Base-by-base conservation (phyloP, 23 red algal species). In the Gracilaria vermiculophylla region DNA sequence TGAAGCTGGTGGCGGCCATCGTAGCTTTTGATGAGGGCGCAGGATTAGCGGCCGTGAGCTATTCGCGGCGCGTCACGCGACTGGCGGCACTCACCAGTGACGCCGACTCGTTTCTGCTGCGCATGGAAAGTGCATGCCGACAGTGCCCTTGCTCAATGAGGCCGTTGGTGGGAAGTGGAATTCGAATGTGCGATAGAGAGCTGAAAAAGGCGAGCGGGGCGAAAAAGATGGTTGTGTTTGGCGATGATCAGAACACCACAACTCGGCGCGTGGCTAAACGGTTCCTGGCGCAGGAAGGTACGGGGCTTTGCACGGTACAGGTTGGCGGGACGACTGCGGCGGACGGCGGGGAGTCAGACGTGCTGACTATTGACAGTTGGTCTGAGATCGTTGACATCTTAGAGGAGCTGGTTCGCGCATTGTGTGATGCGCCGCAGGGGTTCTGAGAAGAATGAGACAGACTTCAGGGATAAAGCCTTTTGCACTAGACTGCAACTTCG, bases 161-260 rank as follows among this genome's bases (percentile, higher is more conserved):
- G 43, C 43, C 6, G 6, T 12, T 47, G 6, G 43, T 5, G 6
- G 20, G 20, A 0, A 25, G 58, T 14, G 58, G 58, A 5, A 31
- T 64, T 25, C 28, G 58, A 5, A 14, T 25, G 5, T 64, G 58
- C 29, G 58, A 24, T 8, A 23, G 58, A 8, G 58, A 9, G 58
- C 28, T 64, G 58, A 2, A 31, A 3, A 15, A 32, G 10, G 58
- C 55, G 55, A 6, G 0, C 5, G 58, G 15, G 3, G 58, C 29
- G 58, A 64, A 34, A 13, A 64, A 64, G 58, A 16, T 64, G 58
- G 69, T 75, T n/a, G 39, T 75, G 42, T 33, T 75, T 19, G 69
- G 69, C 69, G 69, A 75, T 40, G 69, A 1, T 12, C 69, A 40
- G 7, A 1, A 40, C 28, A 40, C 28, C 7, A 28, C 36, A 24